These are phyloP conservation scores for Pseudonectria foliicola DNA, from an alignment of 2,329 filamentous ascomycete genomes.

Conservation along the genomic window DNA sequence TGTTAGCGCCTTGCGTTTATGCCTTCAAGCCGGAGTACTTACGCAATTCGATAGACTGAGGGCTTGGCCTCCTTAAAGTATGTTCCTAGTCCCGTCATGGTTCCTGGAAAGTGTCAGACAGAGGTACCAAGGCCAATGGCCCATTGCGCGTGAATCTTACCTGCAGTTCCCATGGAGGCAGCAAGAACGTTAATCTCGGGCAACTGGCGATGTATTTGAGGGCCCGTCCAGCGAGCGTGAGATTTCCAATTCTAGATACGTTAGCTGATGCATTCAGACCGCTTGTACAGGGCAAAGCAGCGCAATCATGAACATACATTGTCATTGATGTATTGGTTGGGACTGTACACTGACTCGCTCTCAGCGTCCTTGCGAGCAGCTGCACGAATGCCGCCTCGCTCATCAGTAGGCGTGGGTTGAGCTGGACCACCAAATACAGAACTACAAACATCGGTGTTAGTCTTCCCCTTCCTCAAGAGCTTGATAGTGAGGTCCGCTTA, in stretches of 20 bases:
- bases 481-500: too few relatives aligned
- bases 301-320: conserved; percentile 19
- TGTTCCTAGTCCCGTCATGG: conserved; percentile 42
- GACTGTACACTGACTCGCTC: conserved; percentile 21
- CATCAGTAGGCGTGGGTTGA: conserved; percentile 26
- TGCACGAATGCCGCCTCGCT: conserved; percentile 25
- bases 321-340: conserved; percentile 29
- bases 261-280: too few relatives aligned
- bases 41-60: conserved; percentile 34
- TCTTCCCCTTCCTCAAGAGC: too few relatives aligned
- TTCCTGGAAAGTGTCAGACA: conserved; percentile 21
- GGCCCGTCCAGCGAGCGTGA: conserved; percentile 52
- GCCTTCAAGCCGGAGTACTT: conserved; percentile 1
- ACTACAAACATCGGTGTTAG: conserved; percentile 7
- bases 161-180: conserved; percentile 46
- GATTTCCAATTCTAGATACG: conserved; percentile 41
- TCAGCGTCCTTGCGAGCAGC: conserved; percentile 24
- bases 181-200: conserved; percentile 50
- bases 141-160: conserved; percentile 4
- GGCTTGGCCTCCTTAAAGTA: conserved; percentile 46
- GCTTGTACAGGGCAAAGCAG: too few relatives aligned
- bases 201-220: conserved; percentile 49
- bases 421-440: conserved; percentile 27
- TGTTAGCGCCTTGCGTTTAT: conserved; percentile 2
- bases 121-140: not conserved